phyloP scores from a whole-genome alignment of 805 yeast species.

The Schwanniomyces yamadae region DNA sequence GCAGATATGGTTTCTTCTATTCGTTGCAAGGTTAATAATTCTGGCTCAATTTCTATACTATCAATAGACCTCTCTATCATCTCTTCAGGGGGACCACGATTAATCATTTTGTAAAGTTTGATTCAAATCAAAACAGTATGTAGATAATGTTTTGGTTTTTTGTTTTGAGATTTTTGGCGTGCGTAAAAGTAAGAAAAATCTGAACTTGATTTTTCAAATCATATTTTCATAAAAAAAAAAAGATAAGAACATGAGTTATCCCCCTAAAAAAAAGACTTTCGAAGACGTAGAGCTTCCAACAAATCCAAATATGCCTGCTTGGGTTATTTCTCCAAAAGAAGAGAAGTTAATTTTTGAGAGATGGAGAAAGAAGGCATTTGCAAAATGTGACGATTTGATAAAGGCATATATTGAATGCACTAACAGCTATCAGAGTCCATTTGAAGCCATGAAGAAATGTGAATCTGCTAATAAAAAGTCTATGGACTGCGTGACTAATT shows the following conservation, averaged over 20 bases:
- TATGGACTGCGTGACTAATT: conserved; percentile 60
- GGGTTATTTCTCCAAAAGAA: conserved; percentile 77
- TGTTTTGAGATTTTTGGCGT: neutral
- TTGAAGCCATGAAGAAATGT: conserved; percentile 68
- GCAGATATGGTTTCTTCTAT: conserved; percentile 38
- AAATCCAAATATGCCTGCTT: conserved; percentile 57
- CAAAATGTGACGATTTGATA: conserved; percentile 65
- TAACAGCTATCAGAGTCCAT: conserved; percentile 50
- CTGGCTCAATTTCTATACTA: conserved; percentile 53
- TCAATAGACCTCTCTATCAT: conserved; percentile 32
- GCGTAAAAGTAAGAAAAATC: conserved; percentile 1
- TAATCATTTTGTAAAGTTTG: conserved; percentile 1
- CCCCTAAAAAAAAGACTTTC: conserved; percentile 30
- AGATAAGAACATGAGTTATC: conserved; percentile 24
- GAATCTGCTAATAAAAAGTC: conserved; percentile 55
- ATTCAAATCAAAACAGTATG: too few relatives aligned
- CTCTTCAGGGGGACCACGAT: conserved; percentile 9
- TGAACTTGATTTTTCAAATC: neutral
- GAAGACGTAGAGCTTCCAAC: conserved; percentile 39
- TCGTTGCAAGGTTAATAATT: conserved; percentile 44
- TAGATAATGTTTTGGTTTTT: too few relatives aligned
- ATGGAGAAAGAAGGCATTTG: conserved; percentile 67
- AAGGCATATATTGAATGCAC: conserved; percentile 70
- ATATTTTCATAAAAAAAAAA: neutral
- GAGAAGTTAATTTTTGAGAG: conserved; percentile 70